phyloP scores from a whole-genome alignment of 2,329 filamentous ascomycete genomes.

The Pestalotiopsis sp. region DNA sequence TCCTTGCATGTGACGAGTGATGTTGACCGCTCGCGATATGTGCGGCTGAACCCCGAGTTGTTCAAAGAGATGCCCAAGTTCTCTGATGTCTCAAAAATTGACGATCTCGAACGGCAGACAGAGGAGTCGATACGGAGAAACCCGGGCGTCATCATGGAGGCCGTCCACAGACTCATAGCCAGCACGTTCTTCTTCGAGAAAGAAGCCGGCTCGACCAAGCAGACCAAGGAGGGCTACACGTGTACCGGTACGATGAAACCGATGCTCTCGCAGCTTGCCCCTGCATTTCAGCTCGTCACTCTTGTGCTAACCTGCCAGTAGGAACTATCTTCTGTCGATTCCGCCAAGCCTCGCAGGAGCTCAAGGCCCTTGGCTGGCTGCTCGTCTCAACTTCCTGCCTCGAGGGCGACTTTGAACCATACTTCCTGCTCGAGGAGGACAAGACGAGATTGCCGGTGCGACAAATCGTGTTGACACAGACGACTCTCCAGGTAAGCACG shows the following conservation, averaged over 20 bases:
- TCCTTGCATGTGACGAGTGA: constrained; percentile 19
- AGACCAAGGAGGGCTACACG: constrained; percentile 27
- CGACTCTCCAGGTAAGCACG: constrained; percentile 23
- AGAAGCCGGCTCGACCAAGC: constrained; percentile 29
- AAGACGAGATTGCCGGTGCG: constrained; percentile 23
- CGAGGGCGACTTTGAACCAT: constrained; percentile 34
- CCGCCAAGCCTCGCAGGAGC: constrained; percentile 27
- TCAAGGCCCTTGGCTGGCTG: constrained; percentile 33
- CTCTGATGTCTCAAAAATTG: constrained; percentile 30
- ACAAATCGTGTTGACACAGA: constrained; percentile 27
- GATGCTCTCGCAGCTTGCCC: neutral
- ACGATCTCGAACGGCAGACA: constrained; percentile 27
- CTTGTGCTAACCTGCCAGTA: constrained; percentile 7
- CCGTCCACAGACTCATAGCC: constrained; percentile 32
- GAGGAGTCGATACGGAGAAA: constrained; percentile 27
- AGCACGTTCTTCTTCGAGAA: constrained; percentile 37
- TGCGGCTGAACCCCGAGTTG: constrained; percentile 33
- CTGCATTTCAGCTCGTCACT: neutral
- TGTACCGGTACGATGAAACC: constrained; percentile 28
- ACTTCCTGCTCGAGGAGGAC: constrained; percentile 31
- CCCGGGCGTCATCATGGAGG: constrained; percentile 27
- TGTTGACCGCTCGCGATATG: constrained; percentile 24
- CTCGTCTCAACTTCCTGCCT: constrained; percentile 31
- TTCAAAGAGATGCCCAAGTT: constrained; percentile 30
- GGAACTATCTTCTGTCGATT: constrained; percentile 34